Percentiles rank a stretch among this genome's conserved stretches.
These are phyloP conservation scores for Capsicum chinense DNA, from an alignment of 257 asterid species.

Conservation along the genomic window DNA sequence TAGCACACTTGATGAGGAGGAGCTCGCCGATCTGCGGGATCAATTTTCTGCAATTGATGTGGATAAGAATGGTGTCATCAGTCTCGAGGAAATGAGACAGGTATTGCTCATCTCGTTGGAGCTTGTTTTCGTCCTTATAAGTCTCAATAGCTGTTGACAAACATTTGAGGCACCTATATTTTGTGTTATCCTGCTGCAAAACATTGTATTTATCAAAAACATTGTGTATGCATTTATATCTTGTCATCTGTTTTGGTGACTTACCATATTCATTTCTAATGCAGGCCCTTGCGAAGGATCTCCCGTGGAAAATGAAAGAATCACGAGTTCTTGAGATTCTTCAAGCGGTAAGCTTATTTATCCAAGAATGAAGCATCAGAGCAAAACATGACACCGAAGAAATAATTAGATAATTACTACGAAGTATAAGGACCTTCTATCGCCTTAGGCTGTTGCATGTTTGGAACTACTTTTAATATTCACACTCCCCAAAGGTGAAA, in stretches of 20 bases:
- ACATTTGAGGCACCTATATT: not conserved
- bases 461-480: slow-evolving; percentile 22
- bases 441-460: not conserved
- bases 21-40: slow-evolving; percentile 74
- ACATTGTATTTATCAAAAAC: not conserved
- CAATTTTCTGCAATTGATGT: slow-evolving; percentile 89
- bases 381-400: not conserved
- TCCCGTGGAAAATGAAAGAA: slow-evolving; percentile 90
- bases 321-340: slow-evolving; percentile 80
- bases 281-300: slow-evolving; percentile 89
- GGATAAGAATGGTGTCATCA: slow-evolving; percentile 81
- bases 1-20: slow-evolving; percentile 78
- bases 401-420: not conserved
- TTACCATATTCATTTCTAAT: slow-evolving; percentile 22
- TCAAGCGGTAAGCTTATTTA: slow-evolving; percentile 65
- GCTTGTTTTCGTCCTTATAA: not conserved
- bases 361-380: not conserved
- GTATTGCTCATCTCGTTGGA: slow-evolving; percentile 40
- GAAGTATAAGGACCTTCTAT: not conserved
- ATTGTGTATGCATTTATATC: not conserved
- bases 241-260: not conserved
- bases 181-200: slow-evolving; percentile 14
- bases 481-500: not conserved
- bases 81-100: slow-evolving; percentile 94
- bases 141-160: not conserved